Conservation (phyloP, 305 asterid genomes). For the Withania somnifera region DNA sequence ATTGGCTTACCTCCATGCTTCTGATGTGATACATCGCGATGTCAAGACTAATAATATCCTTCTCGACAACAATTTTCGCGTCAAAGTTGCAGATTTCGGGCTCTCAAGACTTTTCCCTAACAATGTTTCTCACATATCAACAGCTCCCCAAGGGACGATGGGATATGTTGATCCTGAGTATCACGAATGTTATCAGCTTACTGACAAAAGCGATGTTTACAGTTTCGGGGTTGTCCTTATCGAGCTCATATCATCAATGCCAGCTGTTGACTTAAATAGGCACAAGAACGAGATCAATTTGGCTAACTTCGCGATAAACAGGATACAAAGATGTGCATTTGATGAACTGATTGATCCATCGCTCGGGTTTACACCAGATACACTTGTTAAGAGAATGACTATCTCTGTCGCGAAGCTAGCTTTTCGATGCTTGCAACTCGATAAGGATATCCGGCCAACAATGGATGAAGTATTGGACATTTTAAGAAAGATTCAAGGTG, state of each 20-base stretch:
- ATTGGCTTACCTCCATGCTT: constrained; percentile 49
- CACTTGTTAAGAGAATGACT: constrained; percentile 26
- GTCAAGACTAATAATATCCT: constrained; percentile 54
- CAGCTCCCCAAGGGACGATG: constrained; percentile 65
- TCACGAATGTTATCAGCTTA: constrained; percentile 37
- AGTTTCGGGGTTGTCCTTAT: constrained; percentile 59
- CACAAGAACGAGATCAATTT: constrained; percentile 32
- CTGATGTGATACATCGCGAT: constrained; percentile 53
- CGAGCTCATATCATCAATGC: constrained; percentile 52
- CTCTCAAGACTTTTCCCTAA: constrained; percentile 33
- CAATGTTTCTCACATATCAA: constrained; percentile 40
- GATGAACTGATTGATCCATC: constrained; percentile 32
- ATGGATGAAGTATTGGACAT: constrained; percentile 39
- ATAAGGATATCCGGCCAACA: constrained; percentile 45
- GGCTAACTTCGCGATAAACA: constrained; percentile 34
- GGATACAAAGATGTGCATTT: constrained; percentile 30
- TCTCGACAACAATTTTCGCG: constrained; percentile 33
- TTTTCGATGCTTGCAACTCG: constrained; percentile 42
- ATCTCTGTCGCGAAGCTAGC: constrained; percentile 39
- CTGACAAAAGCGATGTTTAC: constrained; percentile 51
- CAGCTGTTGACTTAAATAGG: constrained; percentile 41
- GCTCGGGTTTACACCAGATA: constrained; percentile 25
- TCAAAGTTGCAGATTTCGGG: constrained; percentile 64
- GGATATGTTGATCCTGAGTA: constrained; percentile 67
- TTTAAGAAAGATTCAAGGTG: constrained; percentile 23